A percentile compares a stretch with the other conserved stretches of the same genome.
Evolutionary conservation across 495 filamentous ascomycete species (phyloP).

Genomic region (Penicillium egyptiacum): DNA sequence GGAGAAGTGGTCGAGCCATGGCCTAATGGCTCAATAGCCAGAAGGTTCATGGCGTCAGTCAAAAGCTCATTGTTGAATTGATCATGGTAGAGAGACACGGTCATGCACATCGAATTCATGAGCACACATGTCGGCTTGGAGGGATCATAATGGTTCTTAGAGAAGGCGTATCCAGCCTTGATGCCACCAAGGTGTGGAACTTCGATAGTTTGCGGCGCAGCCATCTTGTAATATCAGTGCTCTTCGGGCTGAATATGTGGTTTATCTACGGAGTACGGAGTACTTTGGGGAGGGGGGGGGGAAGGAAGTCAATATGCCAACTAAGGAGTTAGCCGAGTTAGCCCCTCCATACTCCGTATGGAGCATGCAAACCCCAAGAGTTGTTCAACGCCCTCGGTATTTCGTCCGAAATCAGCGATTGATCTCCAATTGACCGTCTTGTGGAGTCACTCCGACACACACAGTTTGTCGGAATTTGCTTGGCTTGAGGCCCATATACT

Average conservation of each 20-base stretch:
- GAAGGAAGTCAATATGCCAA: not conserved
- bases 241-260: not conserved
- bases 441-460: not conserved
- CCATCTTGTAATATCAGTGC: not conserved
- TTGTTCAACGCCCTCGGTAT: not conserved
- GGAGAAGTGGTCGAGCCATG: conserved; percentile 48
- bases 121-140: conserved; percentile 56
- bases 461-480: not conserved
- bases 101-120: not conserved
- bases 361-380: not conserved
- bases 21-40: conserved; percentile 58
- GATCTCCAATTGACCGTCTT: not conserved
- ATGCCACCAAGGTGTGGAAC: conserved; percentile 59
- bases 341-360: not conserved
- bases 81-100: conserved; percentile 39
- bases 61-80: conserved; percentile 50
- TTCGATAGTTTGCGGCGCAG: conserved; percentile 37
- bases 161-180: conserved; percentile 52
- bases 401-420: not conserved
- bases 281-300: not conserved
- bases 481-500: not conserved
- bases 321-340: not conserved
- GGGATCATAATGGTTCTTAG: conserved; percentile 41
- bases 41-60: conserved; percentile 47
- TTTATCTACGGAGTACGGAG: not conserved